These are phyloP conservation scores for Phytophthora tentaculata DNA, from an alignment of 352 stramenopile genomes.

Conservation along the genomic window DNA sequence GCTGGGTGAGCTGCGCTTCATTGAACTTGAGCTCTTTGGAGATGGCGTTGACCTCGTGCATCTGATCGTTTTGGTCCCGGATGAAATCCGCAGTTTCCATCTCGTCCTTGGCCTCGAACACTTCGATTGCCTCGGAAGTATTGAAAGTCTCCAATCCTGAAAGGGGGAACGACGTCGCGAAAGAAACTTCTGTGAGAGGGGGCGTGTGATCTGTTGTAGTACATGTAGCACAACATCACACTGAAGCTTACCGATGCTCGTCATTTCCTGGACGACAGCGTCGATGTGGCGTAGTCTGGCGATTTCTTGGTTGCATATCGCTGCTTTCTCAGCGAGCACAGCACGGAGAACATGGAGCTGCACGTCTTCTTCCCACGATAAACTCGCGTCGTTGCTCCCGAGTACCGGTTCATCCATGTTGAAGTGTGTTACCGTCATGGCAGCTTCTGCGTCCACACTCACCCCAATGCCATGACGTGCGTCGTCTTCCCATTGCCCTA, in stretches of 20 bases:
- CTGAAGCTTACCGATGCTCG: slow-evolving; percentile 32
- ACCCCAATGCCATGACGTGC: slow-evolving; percentile 51
- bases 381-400: neutral
- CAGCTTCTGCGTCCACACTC: slow-evolving; percentile 40
- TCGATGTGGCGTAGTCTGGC: slow-evolving; percentile 44
- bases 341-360: slow-evolving; percentile 40
- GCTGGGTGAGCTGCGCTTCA: slow-evolving; percentile 56
- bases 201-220: slow-evolving; percentile 12
- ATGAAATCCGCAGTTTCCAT: slow-evolving; percentile 41
- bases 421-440: slow-evolving; percentile 33
- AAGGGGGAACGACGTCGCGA: slow-evolving; percentile 10
- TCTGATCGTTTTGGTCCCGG: slow-evolving; percentile 21
- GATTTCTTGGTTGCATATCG: slow-evolving; percentile 42
- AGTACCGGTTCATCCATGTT: slow-evolving; percentile 29
- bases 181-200: slow-evolving; percentile 20
- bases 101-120: slow-evolving; percentile 43
- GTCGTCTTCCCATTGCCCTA: slow-evolving; percentile 49
- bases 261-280: slow-evolving; percentile 38
- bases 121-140: slow-evolving; percentile 33
- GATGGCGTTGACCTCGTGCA: slow-evolving; percentile 32
- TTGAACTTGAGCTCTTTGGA: slow-evolving; percentile 43
- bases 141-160: slow-evolving; percentile 33
- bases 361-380: slow-evolving; percentile 23
- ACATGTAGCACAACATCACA: slow-evolving; percentile 12
- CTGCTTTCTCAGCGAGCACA: slow-evolving; percentile 46